phyloP scores from a whole-genome alignment of 169 alveolate species.

The Cryptosporidium ryanae region DNA sequence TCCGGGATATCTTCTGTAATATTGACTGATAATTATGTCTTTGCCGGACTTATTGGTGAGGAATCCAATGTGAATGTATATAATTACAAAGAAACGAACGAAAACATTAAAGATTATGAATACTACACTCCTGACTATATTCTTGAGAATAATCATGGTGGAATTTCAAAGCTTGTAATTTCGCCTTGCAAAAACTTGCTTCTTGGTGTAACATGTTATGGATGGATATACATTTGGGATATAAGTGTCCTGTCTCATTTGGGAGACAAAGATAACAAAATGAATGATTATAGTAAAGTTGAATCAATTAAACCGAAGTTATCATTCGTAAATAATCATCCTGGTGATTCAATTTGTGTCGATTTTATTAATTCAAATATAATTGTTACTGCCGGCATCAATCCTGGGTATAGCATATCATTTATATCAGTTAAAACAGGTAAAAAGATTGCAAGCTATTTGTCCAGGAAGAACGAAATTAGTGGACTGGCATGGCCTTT shows the following conservation, averaged over 20 bases:
- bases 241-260: neutral
- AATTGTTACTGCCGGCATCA: slow-evolving; percentile 56
- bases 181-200: slow-evolving; percentile 40
- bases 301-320: slow-evolving; percentile 14
- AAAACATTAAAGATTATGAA: neutral
- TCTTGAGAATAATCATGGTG: slow-evolving; percentile 71
- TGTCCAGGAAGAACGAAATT: slow-evolving; percentile 37
- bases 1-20: slow-evolving; percentile 42
- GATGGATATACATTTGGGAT: slow-evolving; percentile 71
- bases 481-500: slow-evolving; percentile 73
- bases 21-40: slow-evolving; percentile 13
- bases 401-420: slow-evolving; percentile 52
- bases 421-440: slow-evolving; percentile 66
- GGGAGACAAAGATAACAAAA: neutral
- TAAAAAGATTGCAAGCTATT: slow-evolving; percentile 16
- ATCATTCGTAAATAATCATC: slow-evolving; percentile 26
- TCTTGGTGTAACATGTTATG: slow-evolving; percentile 68
- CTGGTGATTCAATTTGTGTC: slow-evolving; percentile 61
- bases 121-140: slow-evolving; percentile 3
- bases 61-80: slow-evolving; percentile 56
- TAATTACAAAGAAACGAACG: slow-evolving; percentile 2
- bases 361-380: slow-evolving; percentile 50
- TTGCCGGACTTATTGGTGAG: slow-evolving; percentile 53
- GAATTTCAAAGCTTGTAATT: slow-evolving; percentile 22
- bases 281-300: neutral